These are phyloP conservation scores for Acanthamoeba sp. DNA, from an alignment of 208 protist genomes.

Conservation along the genomic window DNA sequence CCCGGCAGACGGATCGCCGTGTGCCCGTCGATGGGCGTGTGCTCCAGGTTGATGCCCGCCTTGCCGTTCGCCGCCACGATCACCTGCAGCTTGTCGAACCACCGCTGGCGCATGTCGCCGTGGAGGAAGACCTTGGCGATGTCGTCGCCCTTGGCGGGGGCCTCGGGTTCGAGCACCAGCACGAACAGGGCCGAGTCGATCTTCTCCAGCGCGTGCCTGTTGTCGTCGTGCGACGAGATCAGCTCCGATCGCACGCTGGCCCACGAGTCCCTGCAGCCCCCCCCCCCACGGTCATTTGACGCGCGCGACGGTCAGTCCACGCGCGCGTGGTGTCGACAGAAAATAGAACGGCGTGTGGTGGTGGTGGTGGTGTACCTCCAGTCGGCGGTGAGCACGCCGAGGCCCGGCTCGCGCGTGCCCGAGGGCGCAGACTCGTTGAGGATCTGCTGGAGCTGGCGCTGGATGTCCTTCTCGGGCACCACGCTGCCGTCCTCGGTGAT, in stretches of 20 bases:
- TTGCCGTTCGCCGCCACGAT: constrained; percentile 49
- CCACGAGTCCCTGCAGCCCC: constrained; percentile 61
- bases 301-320: too few species aligned
- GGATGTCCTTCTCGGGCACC: constrained; percentile 5
- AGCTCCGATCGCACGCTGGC: constrained; percentile 6
- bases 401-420: not conserved
- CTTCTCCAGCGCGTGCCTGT: not conserved
- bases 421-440: not conserved
- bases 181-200: constrained; percentile 73
- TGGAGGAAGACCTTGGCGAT: constrained; percentile 26
- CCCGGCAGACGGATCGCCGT: constrained; percentile 25
- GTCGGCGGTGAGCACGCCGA: constrained; percentile 40
- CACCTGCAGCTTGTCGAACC: constrained; percentile 69
- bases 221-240: not conserved
- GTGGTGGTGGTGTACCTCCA: too few species aligned
- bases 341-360: too few species aligned
- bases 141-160: not conserved
- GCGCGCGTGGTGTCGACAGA: too few species aligned
- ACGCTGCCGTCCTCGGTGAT: constrained; percentile 46
- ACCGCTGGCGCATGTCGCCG: constrained; percentile 35
- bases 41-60: constrained; percentile 57
- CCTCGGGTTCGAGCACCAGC: constrained; percentile 44
- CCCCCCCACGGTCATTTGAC: too few species aligned
- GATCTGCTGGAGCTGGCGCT: constrained; percentile 23
- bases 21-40: constrained; percentile 54